Base-by-base conservation (phyloP, 2,329 filamentous ascomycete species). In the Arthrobotrys entomopaga region DNA sequence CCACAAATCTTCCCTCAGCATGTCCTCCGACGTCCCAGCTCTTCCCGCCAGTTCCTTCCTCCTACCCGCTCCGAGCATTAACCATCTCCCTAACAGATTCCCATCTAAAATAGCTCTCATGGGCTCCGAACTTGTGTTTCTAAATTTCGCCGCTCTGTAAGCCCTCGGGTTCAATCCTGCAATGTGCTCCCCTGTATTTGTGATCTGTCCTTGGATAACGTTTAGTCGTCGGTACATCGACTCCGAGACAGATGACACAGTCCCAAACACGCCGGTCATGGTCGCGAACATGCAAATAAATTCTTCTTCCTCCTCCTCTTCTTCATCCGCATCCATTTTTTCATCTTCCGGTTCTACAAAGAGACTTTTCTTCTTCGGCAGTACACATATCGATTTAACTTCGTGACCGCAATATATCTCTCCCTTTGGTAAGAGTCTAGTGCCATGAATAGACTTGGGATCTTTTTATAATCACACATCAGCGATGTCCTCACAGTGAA, bases 391-490 rank as follows among this genome's bases (percentile, higher is more conserved):
- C 0, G 91, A 90, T 0, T 91, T 88, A 76, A 90, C 86, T 81
- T 97, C 91, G 16, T 87, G 88, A 42, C 92, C 93, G 0, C 91
- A 89, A 80, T 93, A 90, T 83, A 99, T 98, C 70, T 92, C 91
- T 61, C 91, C 92, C 72, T 91, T 89, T 81, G 94, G 92, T 6
- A 99, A 86, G 22, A 99, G 87, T 46, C 93, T 87, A 79, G 93
- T 90, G 56, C 95, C 95, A 67, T 94, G 91, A 38, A 97, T 88
- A 5, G 93, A 96, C 83, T 96, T 96, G 15, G 94, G 94, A 80
- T 98, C 93, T 96, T 77, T 65, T 43, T 0, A 43, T 22, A 13
- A 15, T 10, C 2, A 34, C 7, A 34, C 20, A 53, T 53, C 26
- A 26, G 24, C 24, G 16, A 6, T 22, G 22, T 53, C 22, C 2